Evolutionary conservation across 352 stramenopile species (phyloP), one percentile per base, ranked within the genome.

Genomic region (Pythium brachiatum): DNA sequence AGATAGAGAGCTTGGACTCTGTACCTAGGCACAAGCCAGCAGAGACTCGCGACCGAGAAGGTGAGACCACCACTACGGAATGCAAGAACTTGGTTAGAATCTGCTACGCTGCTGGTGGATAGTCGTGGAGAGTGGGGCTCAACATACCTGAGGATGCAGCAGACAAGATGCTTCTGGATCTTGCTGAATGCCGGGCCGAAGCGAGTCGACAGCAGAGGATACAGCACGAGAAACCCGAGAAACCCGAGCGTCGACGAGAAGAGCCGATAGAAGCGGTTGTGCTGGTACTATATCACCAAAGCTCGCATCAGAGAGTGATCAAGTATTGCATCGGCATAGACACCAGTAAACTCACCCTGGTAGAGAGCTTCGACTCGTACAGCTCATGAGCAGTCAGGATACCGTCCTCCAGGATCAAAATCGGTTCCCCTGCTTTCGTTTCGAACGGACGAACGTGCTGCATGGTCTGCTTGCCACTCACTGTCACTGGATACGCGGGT

Each of bases 371-470:
- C 48, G 64, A 68, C 36, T 81, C 62, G 41, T 87, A 88, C 2
- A 92, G 60, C 31, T 85, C 72, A 7, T 74, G 27, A 4, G 70
- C 59, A 26, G 48, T 74, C 48, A 83, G 75, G 18, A 84, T 75
- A 8, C 83, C 83, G 53, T 90, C 81, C 38, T 86, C 74, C 5
- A 92, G 64, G 32, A 92, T 64, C 57, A 81, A 78, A 47, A 92
- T 65, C 20, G 47, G 51, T 18, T 92, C 74, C 1, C 76, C 78
- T 15, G 62, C 61, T 31, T 65, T 69, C 20, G 69, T 86, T 12
- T 48, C 52, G 48, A 83, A 90, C 18, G 79, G 72, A 20, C 66
- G 34, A 15, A 92, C 53, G 7, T 72, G 43, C 0, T 71, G 61
- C 48, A 74, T 64, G 31, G 69, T 60, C 41, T 86, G 77, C 53